These are phyloP conservation scores for Aureobasidium sp. DNA, from an alignment of 2,329 filamentous ascomycete species.

Conservation along the genomic window DNA sequence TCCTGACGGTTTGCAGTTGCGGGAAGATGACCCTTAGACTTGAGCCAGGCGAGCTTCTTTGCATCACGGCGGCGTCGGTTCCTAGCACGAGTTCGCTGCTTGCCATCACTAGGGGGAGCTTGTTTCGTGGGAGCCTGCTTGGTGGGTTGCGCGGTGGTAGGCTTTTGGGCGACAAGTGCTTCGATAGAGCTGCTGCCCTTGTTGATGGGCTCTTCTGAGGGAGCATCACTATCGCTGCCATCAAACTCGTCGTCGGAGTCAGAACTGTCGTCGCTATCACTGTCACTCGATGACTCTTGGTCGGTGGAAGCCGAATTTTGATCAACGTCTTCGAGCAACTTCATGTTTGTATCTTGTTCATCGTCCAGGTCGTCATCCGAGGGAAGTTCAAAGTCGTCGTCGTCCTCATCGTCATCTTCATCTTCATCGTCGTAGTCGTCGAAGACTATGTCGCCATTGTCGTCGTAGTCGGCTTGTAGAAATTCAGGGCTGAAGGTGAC, in stretches of 20 bases:
- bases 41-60: constrained; percentile 43
- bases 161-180: neutral
- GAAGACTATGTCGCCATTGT: constrained; percentile 20
- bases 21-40: constrained; percentile 44
- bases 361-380: neutral
- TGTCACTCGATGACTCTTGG: neutral
- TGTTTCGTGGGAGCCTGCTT: constrained; percentile 19
- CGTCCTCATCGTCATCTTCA: constrained; percentile 13
- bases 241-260: constrained; percentile 11
- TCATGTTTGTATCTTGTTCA: neutral
- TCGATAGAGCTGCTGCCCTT: neutral
- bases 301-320: neutral
- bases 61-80: constrained; percentile 46
- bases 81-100: constrained; percentile 41
- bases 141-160: neutral
- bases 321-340: neutral
- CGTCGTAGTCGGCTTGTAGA: constrained; percentile 16
- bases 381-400: constrained; percentile 9
- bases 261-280: neutral
- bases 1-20: constrained; percentile 42
- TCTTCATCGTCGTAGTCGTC: neutral
- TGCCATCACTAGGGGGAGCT: constrained; percentile 42
- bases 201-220: constrained; percentile 3
- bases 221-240: constrained; percentile 7
- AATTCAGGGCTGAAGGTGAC: constrained; percentile 1